Conservation (phyloP, 2,329 filamentous ascomycete genomes). For the Alternaria longipes region DNA sequence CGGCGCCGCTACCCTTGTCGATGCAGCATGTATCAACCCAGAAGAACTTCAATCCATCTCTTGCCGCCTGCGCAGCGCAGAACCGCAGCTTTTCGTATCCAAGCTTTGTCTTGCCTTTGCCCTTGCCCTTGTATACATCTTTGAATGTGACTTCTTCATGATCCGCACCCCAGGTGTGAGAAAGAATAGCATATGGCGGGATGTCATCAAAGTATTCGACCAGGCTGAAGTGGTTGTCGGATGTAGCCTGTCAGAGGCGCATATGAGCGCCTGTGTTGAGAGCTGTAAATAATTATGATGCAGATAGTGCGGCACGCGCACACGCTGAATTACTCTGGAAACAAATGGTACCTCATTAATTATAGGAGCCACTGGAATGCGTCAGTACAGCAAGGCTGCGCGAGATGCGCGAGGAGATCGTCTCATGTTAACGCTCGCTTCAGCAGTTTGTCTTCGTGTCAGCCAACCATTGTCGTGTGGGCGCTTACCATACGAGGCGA, state of each 20-base stretch:
- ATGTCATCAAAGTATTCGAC: background rate
- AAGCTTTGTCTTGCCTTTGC: background rate
- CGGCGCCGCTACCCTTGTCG: conserved; percentile 9
- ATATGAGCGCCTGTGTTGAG: background rate
- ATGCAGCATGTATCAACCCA: conserved; percentile 17
- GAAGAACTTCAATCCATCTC: conserved; percentile 3
- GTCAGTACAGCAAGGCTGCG: background rate
- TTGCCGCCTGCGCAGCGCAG: background rate
- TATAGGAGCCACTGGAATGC: background rate
- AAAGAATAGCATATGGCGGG: conserved; percentile 12
- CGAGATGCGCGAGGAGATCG: background rate
- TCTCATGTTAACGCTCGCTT: background rate
- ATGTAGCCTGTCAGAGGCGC: background rate
- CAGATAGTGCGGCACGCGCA: too few species aligned
- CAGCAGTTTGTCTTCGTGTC: background rate
- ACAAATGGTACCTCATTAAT: too few species aligned
- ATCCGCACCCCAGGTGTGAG: conserved; percentile 12
- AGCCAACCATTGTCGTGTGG: too few species aligned
- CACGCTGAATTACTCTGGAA: too few species aligned
- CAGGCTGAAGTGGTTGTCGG: background rate
- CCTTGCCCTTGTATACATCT: conserved; percentile 2
- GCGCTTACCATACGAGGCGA: too few species aligned
- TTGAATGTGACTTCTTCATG: conserved; percentile 6
- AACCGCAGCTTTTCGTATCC: conserved; percentile 4
- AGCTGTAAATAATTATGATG: too few species aligned